phyloP scores from a whole-genome alignment of 139 green algal species.

The Zygnema cylindricum region DNA sequence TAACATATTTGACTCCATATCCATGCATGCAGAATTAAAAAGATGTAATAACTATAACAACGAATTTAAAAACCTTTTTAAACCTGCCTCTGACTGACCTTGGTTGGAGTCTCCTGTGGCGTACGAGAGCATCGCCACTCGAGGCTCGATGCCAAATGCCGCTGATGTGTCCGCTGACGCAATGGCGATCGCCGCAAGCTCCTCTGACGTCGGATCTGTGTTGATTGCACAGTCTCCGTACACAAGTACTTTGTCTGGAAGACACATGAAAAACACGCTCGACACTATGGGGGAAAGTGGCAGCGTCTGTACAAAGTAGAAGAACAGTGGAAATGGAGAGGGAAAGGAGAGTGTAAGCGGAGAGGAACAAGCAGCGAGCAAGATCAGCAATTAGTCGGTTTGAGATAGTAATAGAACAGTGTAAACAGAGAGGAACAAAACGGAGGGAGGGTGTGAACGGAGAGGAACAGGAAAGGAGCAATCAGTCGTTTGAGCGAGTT shows the following conservation, averaged over 20 bases:
- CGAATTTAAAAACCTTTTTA: too few species aligned
- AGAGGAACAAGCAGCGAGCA: background rate
- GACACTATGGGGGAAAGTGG: constrained; percentile 69
- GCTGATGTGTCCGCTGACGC: constrained; percentile 79
- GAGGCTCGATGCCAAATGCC: constrained; percentile 85
- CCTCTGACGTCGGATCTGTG: constrained; percentile 73
- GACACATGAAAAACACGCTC: constrained; percentile 92
- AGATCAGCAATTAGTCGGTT: too few species aligned
- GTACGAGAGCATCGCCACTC: constrained; percentile 92
- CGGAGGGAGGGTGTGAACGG: too few species aligned
- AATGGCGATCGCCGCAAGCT: constrained; percentile 84
- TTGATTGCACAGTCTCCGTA: constrained; percentile 82
- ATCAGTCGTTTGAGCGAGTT: too few species aligned
- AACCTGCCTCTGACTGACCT: too few species aligned
- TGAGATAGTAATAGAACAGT: too few species aligned
- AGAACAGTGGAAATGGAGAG: background rate
- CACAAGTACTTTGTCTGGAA: constrained; percentile 75
- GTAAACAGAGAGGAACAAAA: too few species aligned
- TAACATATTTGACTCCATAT: background rate
- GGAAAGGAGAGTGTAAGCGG: background rate
- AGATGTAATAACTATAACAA: too few species aligned
- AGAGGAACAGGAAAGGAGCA: too few species aligned
- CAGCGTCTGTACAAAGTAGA: constrained; percentile 43
- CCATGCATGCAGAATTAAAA: too few species aligned
- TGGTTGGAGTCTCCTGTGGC: constrained; percentile 71